These are phyloP conservation scores for Colletotrichum higginsianum DNA, from an alignment of 2,329 filamentous ascomycete genomes.

Conservation along the genomic window DNA sequence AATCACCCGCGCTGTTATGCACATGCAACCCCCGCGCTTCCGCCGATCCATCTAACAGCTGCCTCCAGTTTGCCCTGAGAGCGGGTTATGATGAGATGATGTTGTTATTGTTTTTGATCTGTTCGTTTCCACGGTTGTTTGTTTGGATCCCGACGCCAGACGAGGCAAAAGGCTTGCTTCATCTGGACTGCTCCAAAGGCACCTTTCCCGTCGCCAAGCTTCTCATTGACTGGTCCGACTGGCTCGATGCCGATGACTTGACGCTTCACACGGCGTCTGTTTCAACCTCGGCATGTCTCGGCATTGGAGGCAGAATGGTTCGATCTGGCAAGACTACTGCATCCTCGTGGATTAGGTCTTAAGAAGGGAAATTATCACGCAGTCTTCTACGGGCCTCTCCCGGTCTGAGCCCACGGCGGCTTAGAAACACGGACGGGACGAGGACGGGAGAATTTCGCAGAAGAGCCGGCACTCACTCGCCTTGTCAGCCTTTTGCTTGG, in stretches of 20 bases:
- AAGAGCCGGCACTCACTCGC: not conserved
- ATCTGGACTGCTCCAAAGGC: not conserved
- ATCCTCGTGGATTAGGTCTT: slow-evolving; percentile 10
- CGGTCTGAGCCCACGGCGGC: not conserved
- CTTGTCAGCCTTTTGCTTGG: not conserved
- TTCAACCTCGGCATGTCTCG: slow-evolving; percentile 32
- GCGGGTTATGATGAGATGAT: too few species aligned
- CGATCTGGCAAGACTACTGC: slow-evolving; percentile 9
- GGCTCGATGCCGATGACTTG: not conserved
- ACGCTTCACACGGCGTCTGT: slow-evolving; percentile 30
- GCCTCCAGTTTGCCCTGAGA: too few species aligned
- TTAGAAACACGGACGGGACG: not conserved
- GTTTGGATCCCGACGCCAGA: too few species aligned
- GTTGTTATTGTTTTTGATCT: too few species aligned
- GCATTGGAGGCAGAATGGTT: slow-evolving; percentile 12
- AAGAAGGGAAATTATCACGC: not conserved
- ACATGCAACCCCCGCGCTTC: slow-evolving; percentile 37
- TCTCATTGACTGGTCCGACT: not conserved
- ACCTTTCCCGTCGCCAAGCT: not conserved
- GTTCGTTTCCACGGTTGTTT: too few species aligned
- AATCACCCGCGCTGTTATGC: slow-evolving; percentile 36
- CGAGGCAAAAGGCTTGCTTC: too few species aligned
- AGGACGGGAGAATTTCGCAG: not conserved
- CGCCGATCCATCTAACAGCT: not conserved
- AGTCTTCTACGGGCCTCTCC: not conserved